Base-by-base conservation (phyloP, 169 alveolate species). In the Babesia caballi region DNA sequence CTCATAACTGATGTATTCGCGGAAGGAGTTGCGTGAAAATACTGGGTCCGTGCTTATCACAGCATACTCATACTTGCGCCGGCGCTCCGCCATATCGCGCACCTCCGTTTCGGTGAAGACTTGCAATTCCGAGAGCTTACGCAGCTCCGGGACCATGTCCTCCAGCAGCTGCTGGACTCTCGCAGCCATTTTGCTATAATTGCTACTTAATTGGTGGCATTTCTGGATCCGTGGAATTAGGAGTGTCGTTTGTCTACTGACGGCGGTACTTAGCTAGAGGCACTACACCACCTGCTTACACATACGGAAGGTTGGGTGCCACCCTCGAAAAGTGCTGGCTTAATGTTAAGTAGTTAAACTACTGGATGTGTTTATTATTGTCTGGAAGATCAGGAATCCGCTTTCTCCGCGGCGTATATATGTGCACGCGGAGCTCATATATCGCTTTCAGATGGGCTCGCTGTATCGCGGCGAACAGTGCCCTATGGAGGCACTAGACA, bases 101-200 rank as follows among this genome's bases (percentile, higher is more conserved):
- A 69, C 46, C 28, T 80, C 88, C 14, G 4, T 40, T 4, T 47
- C 51, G 11, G 50, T 69, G 54, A 69, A 69, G 15, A 80, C 36
- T 57, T 80, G 54, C 15, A 52, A 65, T 28, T 25, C 50, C 46
- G 33, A 14, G 28, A 80, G 47, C 56, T 40, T 56, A 36, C 58
- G 74, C 57, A 80, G 75, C 53, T 80, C 88, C 35, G 84, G 84
- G 53, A 60, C 88, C 67, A 68, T 53, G 69, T 61, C 88, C 60
- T 80, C 88, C 38, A 80, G 70, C 70, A 60, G 70, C 58, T 70
- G 74, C 53, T 80, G 88, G 42, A 80, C 88, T 36, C 58, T 23
- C 25, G 67, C 88, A 6, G 88, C 88, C 88, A 80, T 80, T 25
- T 33, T 63, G 47, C 47, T 21, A 67, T 50, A 9, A 21, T 40